These are phyloP conservation scores for Colletotrichum eremochloae DNA, from an alignment of 2,329 filamentous ascomycete genomes.

Conservation along the genomic window DNA sequence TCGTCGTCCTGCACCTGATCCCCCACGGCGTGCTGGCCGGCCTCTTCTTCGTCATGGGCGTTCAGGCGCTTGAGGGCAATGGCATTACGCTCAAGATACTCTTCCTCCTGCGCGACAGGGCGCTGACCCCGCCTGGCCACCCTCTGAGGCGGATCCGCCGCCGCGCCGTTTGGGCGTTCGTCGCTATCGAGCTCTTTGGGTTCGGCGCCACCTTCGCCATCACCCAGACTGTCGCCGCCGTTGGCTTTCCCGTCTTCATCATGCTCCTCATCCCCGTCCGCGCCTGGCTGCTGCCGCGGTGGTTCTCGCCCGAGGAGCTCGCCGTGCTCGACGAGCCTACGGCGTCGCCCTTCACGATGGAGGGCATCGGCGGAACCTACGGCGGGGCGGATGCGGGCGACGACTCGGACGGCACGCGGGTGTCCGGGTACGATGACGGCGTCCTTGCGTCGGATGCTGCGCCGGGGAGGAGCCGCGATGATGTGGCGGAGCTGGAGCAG, in stretches of 20 bases:
- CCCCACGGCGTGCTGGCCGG: constrained; percentile 85
- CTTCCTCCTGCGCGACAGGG: constrained; percentile 75
- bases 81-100: constrained; percentile 82
- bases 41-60: constrained; percentile 87
- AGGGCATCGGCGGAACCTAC: constrained; percentile 77
- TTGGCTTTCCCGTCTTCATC: constrained; percentile 84
- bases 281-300: constrained; percentile 71
- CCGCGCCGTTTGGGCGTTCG: constrained; percentile 78
- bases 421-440: constrained; percentile 41
- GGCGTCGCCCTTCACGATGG: constrained; percentile 81
- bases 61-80: constrained; percentile 81
- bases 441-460: constrained; percentile 47
- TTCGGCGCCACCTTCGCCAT: constrained; percentile 87
- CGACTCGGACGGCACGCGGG: constrained; percentile 33
- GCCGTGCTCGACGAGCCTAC: constrained; percentile 78
- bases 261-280: constrained; percentile 76
- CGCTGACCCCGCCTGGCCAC: constrained; percentile 70
- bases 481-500: constrained; percentile 52
- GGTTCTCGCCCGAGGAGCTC: constrained; percentile 73
- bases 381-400: constrained; percentile 52
- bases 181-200: constrained; percentile 74
- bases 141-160: constrained; percentile 73
- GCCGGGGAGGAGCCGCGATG: constrained; percentile 51
- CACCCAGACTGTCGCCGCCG: constrained; percentile 85
- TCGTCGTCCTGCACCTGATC: constrained; percentile 81